These are phyloP conservation scores for Microbotryum violaceum DNA, from an alignment of 1,284 basidiomycete genomes.

Conservation along the genomic window DNA sequence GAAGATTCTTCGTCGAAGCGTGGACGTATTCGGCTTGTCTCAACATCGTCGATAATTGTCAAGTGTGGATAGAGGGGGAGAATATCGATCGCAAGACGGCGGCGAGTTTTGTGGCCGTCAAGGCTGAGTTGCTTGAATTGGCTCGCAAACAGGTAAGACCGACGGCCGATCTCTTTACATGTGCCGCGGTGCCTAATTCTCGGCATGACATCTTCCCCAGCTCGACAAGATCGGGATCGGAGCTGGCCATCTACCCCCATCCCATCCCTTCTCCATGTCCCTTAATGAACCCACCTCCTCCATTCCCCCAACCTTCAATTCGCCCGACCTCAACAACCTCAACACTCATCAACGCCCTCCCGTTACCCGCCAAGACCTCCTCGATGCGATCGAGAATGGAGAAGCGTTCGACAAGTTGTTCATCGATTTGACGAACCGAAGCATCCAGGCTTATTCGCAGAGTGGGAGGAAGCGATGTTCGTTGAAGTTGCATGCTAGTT, in stretches of 20 bases:
- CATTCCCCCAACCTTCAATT: not conserved
- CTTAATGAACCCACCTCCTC: slow-evolving; percentile 25
- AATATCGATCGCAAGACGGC: slow-evolving; percentile 23
- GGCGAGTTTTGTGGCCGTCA: slow-evolving; percentile 42
- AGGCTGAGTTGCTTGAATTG: slow-evolving; percentile 73
- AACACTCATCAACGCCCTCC: not conserved
- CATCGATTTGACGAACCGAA: slow-evolving; percentile 61
- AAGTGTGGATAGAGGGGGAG: slow-evolving; percentile 64
- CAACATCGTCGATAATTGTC: slow-evolving; percentile 75
- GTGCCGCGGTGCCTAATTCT: slow-evolving; percentile 5
- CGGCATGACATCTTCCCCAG: slow-evolving; percentile 44
- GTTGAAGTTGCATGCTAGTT: slow-evolving; percentile 67
- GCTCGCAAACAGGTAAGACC: slow-evolving; percentile 64
- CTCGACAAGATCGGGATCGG: slow-evolving; percentile 72
- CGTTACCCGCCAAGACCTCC: slow-evolving; percentile 59
- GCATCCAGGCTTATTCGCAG: slow-evolving; percentile 71
- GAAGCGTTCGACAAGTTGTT: slow-evolving; percentile 68
- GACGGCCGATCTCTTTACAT: not conserved
- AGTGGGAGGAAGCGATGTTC: slow-evolving; percentile 75
- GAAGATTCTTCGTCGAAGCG: slow-evolving; percentile 73
- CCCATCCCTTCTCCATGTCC: slow-evolving; percentile 63
- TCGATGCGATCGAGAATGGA: slow-evolving; percentile 53
- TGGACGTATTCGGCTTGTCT: slow-evolving; percentile 91
- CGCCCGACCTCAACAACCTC: not conserved
- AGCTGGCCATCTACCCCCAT: slow-evolving; percentile 60